These are phyloP conservation scores for Quillaja saponaria DNA, from an alignment of 306 rosid genomes.

Conservation along the genomic window DNA sequence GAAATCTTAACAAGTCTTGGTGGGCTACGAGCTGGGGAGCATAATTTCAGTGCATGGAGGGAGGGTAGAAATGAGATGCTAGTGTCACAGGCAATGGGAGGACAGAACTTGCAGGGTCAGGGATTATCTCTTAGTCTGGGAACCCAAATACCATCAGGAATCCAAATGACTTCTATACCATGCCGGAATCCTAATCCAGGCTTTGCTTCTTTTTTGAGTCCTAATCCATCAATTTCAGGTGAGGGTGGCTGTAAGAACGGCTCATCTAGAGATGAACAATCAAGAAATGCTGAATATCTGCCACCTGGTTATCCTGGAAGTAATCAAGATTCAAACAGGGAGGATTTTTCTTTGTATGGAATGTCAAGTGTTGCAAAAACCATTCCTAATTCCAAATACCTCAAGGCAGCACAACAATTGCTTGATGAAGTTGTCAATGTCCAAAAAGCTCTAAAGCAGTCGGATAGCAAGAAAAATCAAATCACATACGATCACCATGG, in stretches of 20 bases:
- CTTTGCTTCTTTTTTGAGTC: constrained; percentile 53
- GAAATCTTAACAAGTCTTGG: constrained; percentile 53
- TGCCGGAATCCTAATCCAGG: constrained; percentile 48
- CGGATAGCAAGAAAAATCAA: constrained; percentile 38
- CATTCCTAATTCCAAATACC: constrained; percentile 65
- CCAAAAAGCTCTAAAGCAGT: constrained; percentile 52
- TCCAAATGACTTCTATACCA: constrained; percentile 55
- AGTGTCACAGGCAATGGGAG: constrained; percentile 45
- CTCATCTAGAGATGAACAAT: constrained; percentile 49
- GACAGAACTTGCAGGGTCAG: constrained; percentile 64
- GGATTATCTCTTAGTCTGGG: constrained; percentile 77
- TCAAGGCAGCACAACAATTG: constrained; percentile 68
- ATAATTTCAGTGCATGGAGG: constrained; percentile 63
- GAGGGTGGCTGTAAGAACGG: constrained; percentile 49
- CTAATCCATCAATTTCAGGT: constrained; percentile 48
- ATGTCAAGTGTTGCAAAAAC: constrained; percentile 47
- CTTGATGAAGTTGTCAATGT: constrained; percentile 83
- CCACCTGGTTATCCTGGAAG: constrained; percentile 48
- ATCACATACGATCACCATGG: constrained; percentile 38
- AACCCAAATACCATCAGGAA: constrained; percentile 57
- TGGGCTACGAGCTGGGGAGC: constrained; percentile 42
- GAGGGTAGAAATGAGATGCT: constrained; percentile 58
- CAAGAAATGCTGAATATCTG: constrained; percentile 48
- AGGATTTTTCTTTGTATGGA: constrained; percentile 54
- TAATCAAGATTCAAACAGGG: constrained; percentile 47